Base-by-base conservation (phyloP, 805 yeast genomes). In the Ogataea glucozyma region DNA sequence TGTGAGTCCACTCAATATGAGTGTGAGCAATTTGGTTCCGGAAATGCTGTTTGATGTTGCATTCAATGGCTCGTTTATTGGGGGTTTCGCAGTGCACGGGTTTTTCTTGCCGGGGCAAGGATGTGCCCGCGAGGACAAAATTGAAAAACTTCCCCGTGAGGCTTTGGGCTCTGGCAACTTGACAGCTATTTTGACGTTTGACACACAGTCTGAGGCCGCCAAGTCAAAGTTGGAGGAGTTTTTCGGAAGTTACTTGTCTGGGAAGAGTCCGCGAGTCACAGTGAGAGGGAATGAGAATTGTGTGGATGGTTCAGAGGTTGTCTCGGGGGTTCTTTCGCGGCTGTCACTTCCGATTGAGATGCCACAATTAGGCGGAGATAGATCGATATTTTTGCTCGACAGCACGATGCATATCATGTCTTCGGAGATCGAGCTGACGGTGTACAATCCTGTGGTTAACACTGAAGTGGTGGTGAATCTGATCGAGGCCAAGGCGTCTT, bases 361-460 rank as follows among this genome's bases (percentile, higher is more conserved):
- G 13, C 71, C 71, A 14, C 51, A 53, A 19, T 45, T 62, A 18
- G 36, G 22, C 10, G 48, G n/a, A n/a, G n/a, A n/a, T n/a, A n/a
- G n/a, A n/a, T n/a, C n/a, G 13, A 16, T 54, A 2, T 79, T 79
- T 43, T 60, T 81, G 6, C 40, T 74, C 1, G 72, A 69, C 12
- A 69, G 78, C 4, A 75, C 76, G 0, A 72, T 81, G 62, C 84
- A 81, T 57, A 49, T 81, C 3, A 62, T 79, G 61, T 63, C 74
- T 0, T 74, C 81, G 1, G 79, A 78, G 34, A 67, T 78, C 4
- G 83, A 79, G 50, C 54, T 81, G 43, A 71, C 73, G 0, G 64
- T 79, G 0, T 76, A 56, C 58, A 81, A 81, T 50, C 87, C 87
- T 1, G 51, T 81, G 1, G 42, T 48, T 4, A 79, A 81, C 51